Evolutionary conservation across 1,284 basidiomycete species (phyloP).

Genomic region (Garcileccinum viscosum): DNA sequence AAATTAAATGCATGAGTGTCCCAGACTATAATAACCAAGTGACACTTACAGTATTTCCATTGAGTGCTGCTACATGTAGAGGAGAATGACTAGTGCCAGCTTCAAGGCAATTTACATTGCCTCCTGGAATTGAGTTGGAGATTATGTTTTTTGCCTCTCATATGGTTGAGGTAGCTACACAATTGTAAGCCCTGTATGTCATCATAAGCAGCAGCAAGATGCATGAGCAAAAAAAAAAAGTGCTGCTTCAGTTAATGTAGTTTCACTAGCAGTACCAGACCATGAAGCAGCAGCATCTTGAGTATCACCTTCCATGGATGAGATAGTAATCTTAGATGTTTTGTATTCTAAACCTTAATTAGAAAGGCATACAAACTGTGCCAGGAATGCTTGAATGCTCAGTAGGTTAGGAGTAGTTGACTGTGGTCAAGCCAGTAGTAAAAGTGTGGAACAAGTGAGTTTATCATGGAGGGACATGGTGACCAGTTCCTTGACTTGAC

Average conservation of each 20-base stretch:
- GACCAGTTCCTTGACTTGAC: slow-evolving; percentile 80
- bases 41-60: slow-evolving; percentile 64
- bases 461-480: slow-evolving; percentile 85
- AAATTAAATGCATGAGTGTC: slow-evolving; percentile 86
- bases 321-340: slow-evolving; percentile 53
- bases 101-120: slow-evolving; percentile 74
- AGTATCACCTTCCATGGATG: slow-evolving; percentile 42
- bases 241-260: slow-evolving; percentile 69
- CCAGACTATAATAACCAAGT: slow-evolving; percentile 74
- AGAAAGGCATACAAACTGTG: slow-evolving; percentile 72
- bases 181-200: slow-evolving; percentile 67
- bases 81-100: slow-evolving; percentile 75
- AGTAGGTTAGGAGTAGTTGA: slow-evolving; percentile 59
- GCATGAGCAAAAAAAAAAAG: slow-evolving; percentile 76
- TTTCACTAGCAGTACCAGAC: slow-evolving; percentile 79
- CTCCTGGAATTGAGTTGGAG: slow-evolving; percentile 55
- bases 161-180: slow-evolving; percentile 51
- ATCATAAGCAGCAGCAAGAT: slow-evolving; percentile 75
- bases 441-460: slow-evolving; percentile 62
- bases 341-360: slow-evolving; percentile 41
- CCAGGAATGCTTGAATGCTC: slow-evolving; percentile 66
- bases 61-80: slow-evolving; percentile 81
- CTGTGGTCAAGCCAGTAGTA: slow-evolving; percentile 48
- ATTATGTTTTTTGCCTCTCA: slow-evolving; percentile 35
- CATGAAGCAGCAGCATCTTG: slow-evolving; percentile 71